Evolutionary conservation across 2,329 filamentous ascomycete genomes (phyloP), one percentile per base, ranked within the genome.

Genomic region (Botryotinia narcissicola): DNA sequence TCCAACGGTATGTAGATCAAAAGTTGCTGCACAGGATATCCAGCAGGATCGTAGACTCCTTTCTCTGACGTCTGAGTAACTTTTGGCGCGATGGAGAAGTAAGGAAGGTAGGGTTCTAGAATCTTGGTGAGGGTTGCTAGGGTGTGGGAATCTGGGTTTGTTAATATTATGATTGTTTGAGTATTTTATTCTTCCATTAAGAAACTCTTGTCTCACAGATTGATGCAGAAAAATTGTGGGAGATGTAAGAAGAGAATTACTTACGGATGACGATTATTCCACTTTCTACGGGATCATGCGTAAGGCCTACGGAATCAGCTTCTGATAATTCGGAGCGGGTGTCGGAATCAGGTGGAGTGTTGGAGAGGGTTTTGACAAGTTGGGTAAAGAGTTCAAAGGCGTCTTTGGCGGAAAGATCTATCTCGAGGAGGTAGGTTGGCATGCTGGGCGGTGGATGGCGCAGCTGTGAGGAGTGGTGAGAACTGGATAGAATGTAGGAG

Each of bases 161-260:
- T 61, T 61, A 61, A 25, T 40, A 57, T 29, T 6, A 9, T 57
- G 3, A 57, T 20, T 14, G 10, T 62, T 42, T 6, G 12, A 54
- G 48, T n/a, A 48, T 51, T 12, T 14, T 51, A n/a, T n/a, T 51
- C 48, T n/a, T 14, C 12, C 5, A n/a, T n/a, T 10, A n/a, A 1
- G 2, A 1, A 3, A n/a, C 3, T n/a, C 9, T 25, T n/a, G 0
- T n/a, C 48, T 14, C 25, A 1, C 0, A 2, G 1, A 6, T 14
- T 12, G 22, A 2, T 6, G 48, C 0, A 14, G 48, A 51, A 44
- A 29, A 1, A 40, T 35, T 0, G 35, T 35, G 5, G 35, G 35
- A 32, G 2, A 29, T 5, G 16, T 1, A 0, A 64, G 5, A 2
- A 46, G 18, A 46, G 29, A 8, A 35, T 46, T 32, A 66, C 62